Percentiles rank a stretch among this genome's conserved stretches.
These are phyloP conservation scores for Annona squamosa DNA, from an alignment of 164 flowering plant species.

Conservation along the genomic window DNA sequence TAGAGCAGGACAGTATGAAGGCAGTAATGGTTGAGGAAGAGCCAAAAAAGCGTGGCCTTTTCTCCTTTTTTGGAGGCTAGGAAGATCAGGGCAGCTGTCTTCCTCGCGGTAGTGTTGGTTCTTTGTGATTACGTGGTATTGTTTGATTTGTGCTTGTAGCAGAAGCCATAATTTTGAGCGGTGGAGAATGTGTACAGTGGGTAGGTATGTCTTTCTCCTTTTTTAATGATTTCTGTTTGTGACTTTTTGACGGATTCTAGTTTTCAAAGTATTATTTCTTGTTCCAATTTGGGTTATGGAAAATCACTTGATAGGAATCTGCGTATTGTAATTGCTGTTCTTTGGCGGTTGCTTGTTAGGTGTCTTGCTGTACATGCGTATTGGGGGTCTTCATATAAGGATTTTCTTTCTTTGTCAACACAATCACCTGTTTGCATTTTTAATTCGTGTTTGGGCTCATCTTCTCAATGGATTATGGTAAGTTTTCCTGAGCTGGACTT, in stretches of 20 bases:
- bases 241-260: background rate
- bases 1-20: slow-evolving; percentile 94
- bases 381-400: background rate
- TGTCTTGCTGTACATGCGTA: slow-evolving; percentile 7
- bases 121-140: background rate
- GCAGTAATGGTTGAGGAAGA: slow-evolving; percentile 98
- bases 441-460: background rate
- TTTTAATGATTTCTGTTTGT: slow-evolving; percentile 3
- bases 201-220: slow-evolving; percentile 11
- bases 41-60: slow-evolving; percentile 80
- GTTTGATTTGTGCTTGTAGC: background rate
- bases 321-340: background rate
- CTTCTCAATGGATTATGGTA: background rate
- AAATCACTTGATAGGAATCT: background rate
- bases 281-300: background rate
- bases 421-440: too few species aligned
- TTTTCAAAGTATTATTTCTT: background rate
- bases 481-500: background rate
- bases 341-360: slow-evolving; percentile 5
- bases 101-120: background rate
- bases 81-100: background rate
- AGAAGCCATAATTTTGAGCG: slow-evolving; percentile 2
- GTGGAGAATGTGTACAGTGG: slow-evolving; percentile 30
- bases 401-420: background rate
- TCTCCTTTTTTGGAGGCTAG: slow-evolving; percentile 80